Base-by-base conservation (phyloP, 768 basidiomycete species). In the Flagelloscypha sp. region DNA sequence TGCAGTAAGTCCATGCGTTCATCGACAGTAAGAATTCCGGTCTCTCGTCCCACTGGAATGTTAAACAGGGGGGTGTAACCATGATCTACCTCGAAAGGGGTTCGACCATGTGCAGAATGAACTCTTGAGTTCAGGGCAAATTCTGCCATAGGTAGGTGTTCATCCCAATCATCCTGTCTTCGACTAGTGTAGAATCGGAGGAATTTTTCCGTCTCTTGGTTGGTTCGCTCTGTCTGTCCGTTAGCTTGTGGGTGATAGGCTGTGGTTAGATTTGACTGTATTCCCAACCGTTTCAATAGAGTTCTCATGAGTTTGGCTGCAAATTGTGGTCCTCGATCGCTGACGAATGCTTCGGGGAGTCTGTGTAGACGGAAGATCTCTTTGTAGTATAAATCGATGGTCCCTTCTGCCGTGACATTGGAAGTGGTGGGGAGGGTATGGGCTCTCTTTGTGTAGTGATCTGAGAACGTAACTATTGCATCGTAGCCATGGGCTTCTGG, bases 191-290 rank as follows among this genome's bases (percentile, higher is more conserved):
- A 52, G n/a, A 48, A 38, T 19, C 34, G 43, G 27, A 52, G 36
- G 33, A 48, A 48, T 25, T 45, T 39, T 33, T 48, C 45, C 5
- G 52, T 21, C 7, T 24, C 33, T 23, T 48, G 56, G 27, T 48
- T 67, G 7, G 58, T 43, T 2, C 51, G 35, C 33, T 71, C 65
- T 0, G 61, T 63, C 24, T 63, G 58, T 0, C 67, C 62, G 35
- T 66, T 58, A 1, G 58, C 56, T 36, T 66, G 58, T 0, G 68
- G 70, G 35, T 68, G 68, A 31, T 59, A 70, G 1, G 65, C 66
- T 0, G 67, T 70, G 6, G 55, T 58, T 0, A 58, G 42, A 22
- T 54, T 56, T 2, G 34, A 32, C 10, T 58, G 30, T 24, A 70
- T 63, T 0, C 58, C 53, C 0, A 68, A 52, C 0, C 49, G 31